Evolutionary conservation across 805 yeast genomes (phyloP).

Genomic region (Brettanomyces nanus): DNA sequence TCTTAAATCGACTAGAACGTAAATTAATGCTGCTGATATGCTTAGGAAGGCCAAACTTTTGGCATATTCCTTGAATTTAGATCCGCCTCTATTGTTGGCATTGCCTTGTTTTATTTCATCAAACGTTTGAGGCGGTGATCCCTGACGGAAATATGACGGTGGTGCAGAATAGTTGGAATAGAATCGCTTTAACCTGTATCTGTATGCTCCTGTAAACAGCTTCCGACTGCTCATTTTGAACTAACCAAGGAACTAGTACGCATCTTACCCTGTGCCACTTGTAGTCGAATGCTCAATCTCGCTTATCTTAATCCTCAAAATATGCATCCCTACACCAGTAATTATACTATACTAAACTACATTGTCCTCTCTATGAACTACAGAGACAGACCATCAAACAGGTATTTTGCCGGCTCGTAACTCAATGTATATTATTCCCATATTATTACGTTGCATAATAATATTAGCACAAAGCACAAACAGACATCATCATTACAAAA

Average conservation of each 20-base stretch:
- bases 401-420: too few species aligned
- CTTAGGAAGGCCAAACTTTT: constrained; percentile 9
- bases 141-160: constrained; percentile 2
- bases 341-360: not conserved
- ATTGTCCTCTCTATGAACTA: not conserved
- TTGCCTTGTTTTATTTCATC: not conserved
- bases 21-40: constrained; percentile 6
- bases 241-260: too few species aligned
- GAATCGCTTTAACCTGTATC: too few species aligned
- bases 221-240: too few species aligned
- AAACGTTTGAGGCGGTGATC: not conserved
- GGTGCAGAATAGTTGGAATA: constrained; percentile 4
- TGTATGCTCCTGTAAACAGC: too few species aligned
- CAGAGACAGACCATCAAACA: too few species aligned
- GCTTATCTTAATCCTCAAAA: not conserved
- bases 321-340: not conserved
- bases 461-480: constrained; percentile 2
- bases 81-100: not conserved
- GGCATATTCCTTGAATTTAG: constrained; percentile 6
- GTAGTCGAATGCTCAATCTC: too few species aligned
- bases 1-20: constrained; percentile 9
- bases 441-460: constrained; percentile 1
- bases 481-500: not conserved
- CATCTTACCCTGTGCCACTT: too few species aligned
- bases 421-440: constrained; percentile 2